Base-by-base conservation (phyloP, 345 rosid genomes). In the Aegle marmelos region DNA sequence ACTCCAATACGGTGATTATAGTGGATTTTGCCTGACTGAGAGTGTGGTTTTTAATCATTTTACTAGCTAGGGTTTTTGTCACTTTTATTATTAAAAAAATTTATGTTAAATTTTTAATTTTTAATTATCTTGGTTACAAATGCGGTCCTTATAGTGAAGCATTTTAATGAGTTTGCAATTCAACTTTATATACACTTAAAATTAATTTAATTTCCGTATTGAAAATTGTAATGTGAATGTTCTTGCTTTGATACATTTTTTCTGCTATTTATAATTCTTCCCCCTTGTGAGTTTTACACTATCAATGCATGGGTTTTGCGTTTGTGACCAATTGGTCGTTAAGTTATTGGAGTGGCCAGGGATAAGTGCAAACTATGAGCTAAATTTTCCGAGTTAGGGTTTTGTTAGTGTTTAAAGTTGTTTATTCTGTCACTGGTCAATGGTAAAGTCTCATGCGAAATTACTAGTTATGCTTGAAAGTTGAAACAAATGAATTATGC, bases 41-140 rank as follows among this genome's bases (percentile, higher is more conserved):
- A 76, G 50, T 56, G 28, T 8, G 13, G 13, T 76, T 65, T 54
- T 66, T n/a, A 17, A 5, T 17, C 24, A 53, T 34, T 16, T 34
- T 16, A 33, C 21, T 64, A 41, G 70, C 37, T 76, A 76, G 79
- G 79, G 72, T 76, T 76, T 67, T 53, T 16, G 70, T 33, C 50
- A 31, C 8, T 9, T 24, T 33, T 13, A 24, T 17, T 2, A 2
- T 22, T 24, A 45, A 13, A 45, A 45, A 31, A 22, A 14, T 58
- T 36, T 24, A 14, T 22, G 21, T 48, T 39, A 37, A 24, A 45
- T 30, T 31, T 21, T 74, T 31, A 10, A 10, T 19, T 39, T 22
- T 16, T 28, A 17, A 45, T 45, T 13, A 45, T 16, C 50, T 0
- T 62, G 28, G 36, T 37, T 8, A 60, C 16, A 30, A 33, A 13